These are phyloP conservation scores for Solanum peruvianum DNA, from an alignment of 257 asterid genomes.

Conservation along the genomic window DNA sequence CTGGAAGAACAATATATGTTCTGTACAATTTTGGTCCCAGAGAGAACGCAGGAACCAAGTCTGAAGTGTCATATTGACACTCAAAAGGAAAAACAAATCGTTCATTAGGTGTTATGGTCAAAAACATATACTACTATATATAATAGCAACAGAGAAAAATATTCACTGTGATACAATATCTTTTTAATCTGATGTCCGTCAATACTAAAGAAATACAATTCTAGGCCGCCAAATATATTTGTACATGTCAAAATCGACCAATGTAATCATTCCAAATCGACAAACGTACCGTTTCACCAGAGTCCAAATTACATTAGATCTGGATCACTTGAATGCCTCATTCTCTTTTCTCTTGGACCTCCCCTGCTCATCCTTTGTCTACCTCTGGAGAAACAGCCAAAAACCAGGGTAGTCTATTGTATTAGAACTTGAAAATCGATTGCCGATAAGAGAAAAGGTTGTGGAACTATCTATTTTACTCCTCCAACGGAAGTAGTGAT, in stretches of 20 bases:
- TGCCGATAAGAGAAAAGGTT: neutral
- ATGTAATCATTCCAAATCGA: neutral
- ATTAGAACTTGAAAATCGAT: neutral
- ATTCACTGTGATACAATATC: neutral
- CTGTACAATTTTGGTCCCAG: neutral
- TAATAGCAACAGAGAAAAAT: neutral
- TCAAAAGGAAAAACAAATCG: neutral
- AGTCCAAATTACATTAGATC: slow-evolving; percentile 51
- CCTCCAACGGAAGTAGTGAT: neutral
- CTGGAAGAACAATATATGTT: neutral
- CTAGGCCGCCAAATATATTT: neutral
- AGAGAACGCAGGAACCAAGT: neutral
- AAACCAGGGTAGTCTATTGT: neutral
- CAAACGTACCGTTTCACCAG: neutral
- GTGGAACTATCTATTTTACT: neutral
- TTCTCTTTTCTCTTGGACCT: slow-evolving; percentile 85
- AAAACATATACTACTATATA: neutral
- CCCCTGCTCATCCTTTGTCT: slow-evolving; percentile 77
- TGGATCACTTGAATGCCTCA: slow-evolving; percentile 74
- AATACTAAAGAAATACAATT: neutral
- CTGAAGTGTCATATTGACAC: neutral
- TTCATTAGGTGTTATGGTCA: neutral
- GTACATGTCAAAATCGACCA: neutral
- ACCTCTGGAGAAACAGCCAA: slow-evolving; percentile 38
- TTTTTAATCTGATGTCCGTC: neutral